These are phyloP conservation scores for Epichloe gansuensis DNA, from an alignment of 2,329 filamentous ascomycete species.

Conservation along the genomic window DNA sequence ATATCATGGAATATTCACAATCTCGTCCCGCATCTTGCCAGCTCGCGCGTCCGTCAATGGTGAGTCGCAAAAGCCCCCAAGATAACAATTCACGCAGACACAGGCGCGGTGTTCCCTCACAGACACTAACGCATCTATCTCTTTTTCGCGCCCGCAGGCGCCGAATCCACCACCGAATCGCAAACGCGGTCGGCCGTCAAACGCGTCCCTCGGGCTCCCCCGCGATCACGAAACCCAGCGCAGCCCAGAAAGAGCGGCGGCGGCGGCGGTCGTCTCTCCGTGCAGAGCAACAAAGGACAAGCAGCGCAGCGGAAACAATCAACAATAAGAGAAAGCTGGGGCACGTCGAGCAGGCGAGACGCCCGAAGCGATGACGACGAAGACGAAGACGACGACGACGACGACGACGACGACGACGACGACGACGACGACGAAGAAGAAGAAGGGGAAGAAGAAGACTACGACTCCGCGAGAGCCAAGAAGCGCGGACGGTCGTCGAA, in stretches of 20 bases:
- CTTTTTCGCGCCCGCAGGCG: neutral
- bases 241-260: neutral
- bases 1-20: neutral
- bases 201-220: neutral
- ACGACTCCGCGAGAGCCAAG: neutral
- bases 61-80: neutral
- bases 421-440: constrained; percentile 14
- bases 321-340: neutral
- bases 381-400: constrained; percentile 12
- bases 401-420: constrained; percentile 16
- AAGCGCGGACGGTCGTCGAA: neutral
- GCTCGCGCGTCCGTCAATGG: neutral
- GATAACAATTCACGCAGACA: no score
- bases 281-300: neutral
- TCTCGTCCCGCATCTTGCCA: neutral
- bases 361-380: constrained; percentile 2
- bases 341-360: neutral
- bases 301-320: neutral
- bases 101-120: neutral
- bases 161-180: constrained; percentile 23
- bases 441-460: neutral
- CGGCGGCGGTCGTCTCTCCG: constrained; percentile 17
- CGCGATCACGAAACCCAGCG: neutral
- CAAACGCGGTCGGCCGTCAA: constrained; percentile 25
- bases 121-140: neutral